Conservation (phyloP, 805 yeast genomes). For the Candida methanosorbosa region DNA sequence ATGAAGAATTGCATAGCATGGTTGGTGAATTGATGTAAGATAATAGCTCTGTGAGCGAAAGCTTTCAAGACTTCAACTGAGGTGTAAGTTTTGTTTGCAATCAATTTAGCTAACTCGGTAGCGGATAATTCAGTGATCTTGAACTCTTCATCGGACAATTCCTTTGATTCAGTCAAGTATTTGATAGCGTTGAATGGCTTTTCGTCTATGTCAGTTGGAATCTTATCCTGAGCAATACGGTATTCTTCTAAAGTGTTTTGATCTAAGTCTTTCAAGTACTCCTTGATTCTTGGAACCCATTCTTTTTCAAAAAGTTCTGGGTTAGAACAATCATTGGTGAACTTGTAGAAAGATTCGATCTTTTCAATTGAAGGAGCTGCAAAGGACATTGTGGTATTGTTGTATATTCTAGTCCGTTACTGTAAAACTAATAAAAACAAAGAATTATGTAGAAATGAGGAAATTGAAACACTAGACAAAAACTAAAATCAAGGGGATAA, state of each 20-base stretch:
- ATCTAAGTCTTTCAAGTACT: constrained; percentile 25
- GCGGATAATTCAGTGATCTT: constrained; percentile 37
- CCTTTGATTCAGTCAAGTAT: constrained; percentile 24
- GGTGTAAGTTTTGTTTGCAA: constrained; percentile 37
- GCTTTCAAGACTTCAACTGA: constrained; percentile 51
- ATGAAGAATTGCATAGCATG: constrained; percentile 47
- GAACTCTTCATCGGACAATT: constrained; percentile 26
- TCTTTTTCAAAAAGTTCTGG: constrained; percentile 29
- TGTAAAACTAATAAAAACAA: too few species aligned
- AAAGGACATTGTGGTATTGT: too few species aligned
- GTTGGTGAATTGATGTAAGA: constrained; percentile 55
- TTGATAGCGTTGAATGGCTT: constrained; percentile 27
- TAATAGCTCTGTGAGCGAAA: constrained; percentile 54
- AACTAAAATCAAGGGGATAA: too few species aligned
- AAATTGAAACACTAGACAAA: too few species aligned
- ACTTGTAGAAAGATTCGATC: constrained; percentile 19
- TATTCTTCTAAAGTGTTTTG: constrained; percentile 17
- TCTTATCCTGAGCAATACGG: constrained; percentile 20
- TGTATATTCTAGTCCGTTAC: too few species aligned
- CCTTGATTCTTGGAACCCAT: constrained; percentile 39
- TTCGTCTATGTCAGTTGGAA: constrained; percentile 26
- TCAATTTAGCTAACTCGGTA: constrained; percentile 29
- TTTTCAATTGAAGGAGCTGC: constrained; percentile 1
- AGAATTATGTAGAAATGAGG: too few species aligned
- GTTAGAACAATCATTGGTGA: constrained; percentile 25